A percentile compares a stretch with the other conserved stretches of the same genome.
Evolutionary conservation across 495 filamentous ascomycete genomes (phyloP).

Genomic region (Platismatia glauca): DNA sequence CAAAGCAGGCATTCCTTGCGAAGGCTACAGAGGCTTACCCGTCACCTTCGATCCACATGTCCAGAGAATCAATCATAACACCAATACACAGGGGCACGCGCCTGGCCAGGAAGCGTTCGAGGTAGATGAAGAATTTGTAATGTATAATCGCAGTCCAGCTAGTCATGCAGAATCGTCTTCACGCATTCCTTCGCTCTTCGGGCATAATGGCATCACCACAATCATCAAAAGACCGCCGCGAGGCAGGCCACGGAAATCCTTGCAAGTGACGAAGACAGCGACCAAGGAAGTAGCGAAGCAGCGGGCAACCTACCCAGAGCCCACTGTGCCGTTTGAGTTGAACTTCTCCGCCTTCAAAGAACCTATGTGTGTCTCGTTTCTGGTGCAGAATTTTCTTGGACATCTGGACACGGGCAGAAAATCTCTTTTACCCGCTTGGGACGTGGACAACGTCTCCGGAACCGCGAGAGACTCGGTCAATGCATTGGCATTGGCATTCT

Average conservation of each 20-base stretch:
- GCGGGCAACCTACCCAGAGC: background rate
- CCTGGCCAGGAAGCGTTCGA: background rate
- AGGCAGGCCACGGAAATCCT: background rate
- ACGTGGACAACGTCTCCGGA: background rate
- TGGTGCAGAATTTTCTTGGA: constrained; percentile 9
- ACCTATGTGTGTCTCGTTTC: constrained; percentile 4
- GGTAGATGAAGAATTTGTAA: background rate
- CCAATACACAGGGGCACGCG: background rate
- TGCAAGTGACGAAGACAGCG: background rate
- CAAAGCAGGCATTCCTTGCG: constrained; percentile 22
- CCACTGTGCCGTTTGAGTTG: background rate
- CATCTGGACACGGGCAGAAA: constrained; percentile 10
- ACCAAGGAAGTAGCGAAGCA: background rate
- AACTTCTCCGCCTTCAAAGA: background rate
- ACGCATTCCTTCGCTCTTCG: background rate
- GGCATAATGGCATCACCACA: background rate
- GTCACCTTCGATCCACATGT: constrained; percentile 9
- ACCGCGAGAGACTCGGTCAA: background rate
- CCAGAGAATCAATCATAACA: background rate
- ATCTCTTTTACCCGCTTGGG: constrained; percentile 6
- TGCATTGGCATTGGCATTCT: constrained; percentile 16
- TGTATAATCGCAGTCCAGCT: background rate
- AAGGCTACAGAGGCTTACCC: constrained; percentile 21
- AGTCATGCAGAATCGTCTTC: background rate
- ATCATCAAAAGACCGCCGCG: background rate